These are phyloP conservation scores for Diaporthe nobilis DNA, from an alignment of 2,329 filamentous ascomycete species.

Conservation along the genomic window DNA sequence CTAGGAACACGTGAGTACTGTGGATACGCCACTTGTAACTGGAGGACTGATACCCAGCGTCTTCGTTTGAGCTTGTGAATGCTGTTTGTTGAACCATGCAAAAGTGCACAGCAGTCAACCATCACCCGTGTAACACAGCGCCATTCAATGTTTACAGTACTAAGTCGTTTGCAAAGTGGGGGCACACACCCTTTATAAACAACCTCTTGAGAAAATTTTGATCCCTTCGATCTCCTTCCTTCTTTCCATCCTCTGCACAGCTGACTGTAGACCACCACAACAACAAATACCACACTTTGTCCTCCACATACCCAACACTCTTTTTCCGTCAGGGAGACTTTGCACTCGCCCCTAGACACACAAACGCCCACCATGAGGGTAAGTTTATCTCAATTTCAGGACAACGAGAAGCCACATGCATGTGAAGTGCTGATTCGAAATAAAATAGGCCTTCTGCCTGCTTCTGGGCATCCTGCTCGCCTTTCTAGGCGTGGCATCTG, in stretches of 20 bases:
- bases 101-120: too few species aligned
- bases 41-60: too few species aligned
- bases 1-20: too few species aligned
- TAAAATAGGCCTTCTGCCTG: not conserved
- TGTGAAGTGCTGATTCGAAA: not conserved
- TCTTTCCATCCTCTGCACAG: not conserved
- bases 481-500: not conserved
- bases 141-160: too few species aligned
- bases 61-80: too few species aligned
- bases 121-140: too few species aligned
- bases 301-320: not conserved
- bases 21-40: too few species aligned
- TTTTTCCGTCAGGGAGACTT: not conserved
- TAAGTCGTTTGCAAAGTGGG: not conserved
- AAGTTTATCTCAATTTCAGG: not conserved
- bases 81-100: too few species aligned
- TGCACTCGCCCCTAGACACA: not conserved
- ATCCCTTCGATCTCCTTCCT: not conserved
- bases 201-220: not conserved
- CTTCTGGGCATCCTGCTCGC: not conserved
- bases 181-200: not conserved
- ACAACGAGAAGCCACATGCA: too few species aligned
- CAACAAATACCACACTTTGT: too few species aligned
- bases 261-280: not conserved
- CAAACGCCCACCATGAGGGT: not conserved